A percentile compares a stretch with the other conserved stretches of the same genome.
These are phyloP conservation scores for Penicillium longicatenatum DNA, from an alignment of 495 filamentous ascomycete species.

Conservation along the genomic window DNA sequence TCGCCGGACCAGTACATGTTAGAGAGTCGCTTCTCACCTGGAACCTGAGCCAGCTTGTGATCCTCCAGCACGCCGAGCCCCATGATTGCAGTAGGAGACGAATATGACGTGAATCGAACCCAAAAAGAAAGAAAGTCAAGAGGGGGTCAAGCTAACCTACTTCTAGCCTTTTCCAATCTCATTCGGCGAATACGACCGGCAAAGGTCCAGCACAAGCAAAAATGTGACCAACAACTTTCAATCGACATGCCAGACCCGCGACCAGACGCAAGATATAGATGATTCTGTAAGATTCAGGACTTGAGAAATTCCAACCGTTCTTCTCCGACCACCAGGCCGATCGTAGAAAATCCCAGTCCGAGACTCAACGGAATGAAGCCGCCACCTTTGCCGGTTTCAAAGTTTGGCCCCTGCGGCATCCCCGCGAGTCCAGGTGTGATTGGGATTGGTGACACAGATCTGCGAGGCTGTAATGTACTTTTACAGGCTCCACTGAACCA, in stretches of 20 bases:
- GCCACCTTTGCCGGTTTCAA: not conserved
- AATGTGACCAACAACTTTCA: not conserved
- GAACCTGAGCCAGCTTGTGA: constrained; percentile 62
- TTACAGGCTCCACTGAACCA: no score
- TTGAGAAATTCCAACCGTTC: not conserved
- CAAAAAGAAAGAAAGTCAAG: not conserved
- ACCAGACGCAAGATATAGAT: not conserved
- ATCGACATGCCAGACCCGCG: not conserved
- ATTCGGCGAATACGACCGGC: not conserved
- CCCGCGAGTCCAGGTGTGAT: not conserved
- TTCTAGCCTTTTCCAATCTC: not conserved
- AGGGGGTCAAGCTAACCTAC: not conserved
- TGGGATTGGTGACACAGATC: no score
- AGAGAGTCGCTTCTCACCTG: constrained; percentile 55
- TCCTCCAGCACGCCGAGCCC: constrained; percentile 81
- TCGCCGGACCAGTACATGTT: not conserved
- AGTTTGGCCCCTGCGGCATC: not conserved
- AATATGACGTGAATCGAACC: not conserved
- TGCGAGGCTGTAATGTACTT: no score
- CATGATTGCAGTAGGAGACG: constrained; percentile 50
- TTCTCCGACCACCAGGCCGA: not conserved
- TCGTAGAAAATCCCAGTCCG: not conserved
- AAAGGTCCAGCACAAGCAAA: not conserved
- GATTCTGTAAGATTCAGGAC: not conserved
- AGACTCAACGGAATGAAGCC: not conserved